A percentile compares a stretch with the other conserved stretches of the same genome.
These are phyloP conservation scores for Pseudoturritis turrita DNA, from an alignment of 345 rosid species.

Conservation along the genomic window DNA sequence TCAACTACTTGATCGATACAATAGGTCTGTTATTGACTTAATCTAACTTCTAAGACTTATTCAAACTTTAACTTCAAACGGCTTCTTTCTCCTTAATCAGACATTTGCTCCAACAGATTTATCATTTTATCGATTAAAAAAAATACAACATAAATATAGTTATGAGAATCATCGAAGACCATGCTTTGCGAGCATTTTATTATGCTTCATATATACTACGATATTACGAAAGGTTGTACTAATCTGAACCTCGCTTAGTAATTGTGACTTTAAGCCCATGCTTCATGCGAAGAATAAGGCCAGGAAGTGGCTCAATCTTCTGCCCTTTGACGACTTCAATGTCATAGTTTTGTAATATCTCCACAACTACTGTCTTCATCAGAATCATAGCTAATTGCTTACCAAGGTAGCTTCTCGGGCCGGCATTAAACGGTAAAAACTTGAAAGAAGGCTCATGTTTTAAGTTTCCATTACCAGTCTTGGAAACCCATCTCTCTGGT, in stretches of 20 bases:
- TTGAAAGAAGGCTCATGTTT: not conserved
- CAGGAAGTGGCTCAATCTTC: not conserved
- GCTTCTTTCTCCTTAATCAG: too few species aligned
- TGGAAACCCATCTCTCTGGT: constrained; percentile 11
- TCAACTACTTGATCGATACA: too few species aligned
- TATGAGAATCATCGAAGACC: not conserved
- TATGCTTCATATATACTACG: too few species aligned
- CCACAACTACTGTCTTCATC: not conserved
- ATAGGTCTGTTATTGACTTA: not conserved
- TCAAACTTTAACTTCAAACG: too few species aligned
- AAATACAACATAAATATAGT: not conserved
- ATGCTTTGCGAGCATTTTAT: not conserved
- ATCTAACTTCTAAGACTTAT: too few species aligned
- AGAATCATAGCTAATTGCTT: not conserved
- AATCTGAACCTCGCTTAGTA: not conserved
- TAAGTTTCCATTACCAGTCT: not conserved
- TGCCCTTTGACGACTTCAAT: not conserved
- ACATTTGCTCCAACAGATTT: too few species aligned
- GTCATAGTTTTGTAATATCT: constrained; percentile 20
- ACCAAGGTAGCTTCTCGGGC: not conserved
- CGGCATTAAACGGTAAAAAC: not conserved
- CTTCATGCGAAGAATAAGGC: not conserved
- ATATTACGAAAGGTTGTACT: not conserved
- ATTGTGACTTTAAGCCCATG: not conserved
- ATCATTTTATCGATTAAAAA: not conserved